A percentile compares a stretch with the other conserved stretches of the same genome.
These are phyloP conservation scores for Boletus patriciae DNA, from an alignment of 768 basidiomycete species.

Conservation along the genomic window DNA sequence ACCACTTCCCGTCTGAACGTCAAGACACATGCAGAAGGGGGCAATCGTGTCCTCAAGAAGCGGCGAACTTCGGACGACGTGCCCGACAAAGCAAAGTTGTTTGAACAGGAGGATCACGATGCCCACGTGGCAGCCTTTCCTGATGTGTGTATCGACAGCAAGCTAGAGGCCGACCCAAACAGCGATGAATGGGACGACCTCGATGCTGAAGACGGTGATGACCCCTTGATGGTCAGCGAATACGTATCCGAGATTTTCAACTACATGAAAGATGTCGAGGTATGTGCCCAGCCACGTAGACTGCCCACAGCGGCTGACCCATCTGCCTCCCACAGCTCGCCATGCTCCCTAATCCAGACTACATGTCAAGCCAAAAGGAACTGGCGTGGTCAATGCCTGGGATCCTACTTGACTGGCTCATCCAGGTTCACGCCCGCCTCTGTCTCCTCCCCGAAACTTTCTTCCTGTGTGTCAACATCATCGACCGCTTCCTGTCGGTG, in stretches of 20 bases:
- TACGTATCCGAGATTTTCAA: slow-evolving; percentile 93
- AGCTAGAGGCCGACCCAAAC: slow-evolving; percentile 65
- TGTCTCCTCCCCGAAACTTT: slow-evolving; percentile 86
- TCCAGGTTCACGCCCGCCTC: slow-evolving; percentile 87
- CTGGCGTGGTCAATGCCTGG: slow-evolving; percentile 89
- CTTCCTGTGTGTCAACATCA: slow-evolving; percentile 84
- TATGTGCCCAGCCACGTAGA: slow-evolving; percentile 32
- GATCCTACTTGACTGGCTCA: slow-evolving; percentile 89
- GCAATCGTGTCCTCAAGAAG: slow-evolving; percentile 66
- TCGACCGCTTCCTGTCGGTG: slow-evolving; percentile 70
- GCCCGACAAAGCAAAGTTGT: slow-evolving; percentile 43
- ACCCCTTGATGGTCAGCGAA: slow-evolving; percentile 96
- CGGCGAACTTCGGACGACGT: slow-evolving; percentile 69
- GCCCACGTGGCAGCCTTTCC: slow-evolving; percentile 42
- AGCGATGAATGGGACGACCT: slow-evolving; percentile 83
- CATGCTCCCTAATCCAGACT: slow-evolving; percentile 81
- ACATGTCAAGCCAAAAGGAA: slow-evolving; percentile 82
- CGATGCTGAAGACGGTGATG: slow-evolving; percentile 87
- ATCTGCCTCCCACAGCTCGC: slow-evolving; percentile 54
- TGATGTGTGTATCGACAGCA: slow-evolving; percentile 42
- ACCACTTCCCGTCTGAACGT: slow-evolving; percentile 35
- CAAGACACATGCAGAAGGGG: slow-evolving; percentile 51
- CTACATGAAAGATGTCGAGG: slow-evolving; percentile 87
- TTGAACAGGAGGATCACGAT: slow-evolving; percentile 40
- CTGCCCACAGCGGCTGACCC: not conserved